phyloP scores from a whole-genome alignment of 805 yeast species.

The Komagataella populi region DNA sequence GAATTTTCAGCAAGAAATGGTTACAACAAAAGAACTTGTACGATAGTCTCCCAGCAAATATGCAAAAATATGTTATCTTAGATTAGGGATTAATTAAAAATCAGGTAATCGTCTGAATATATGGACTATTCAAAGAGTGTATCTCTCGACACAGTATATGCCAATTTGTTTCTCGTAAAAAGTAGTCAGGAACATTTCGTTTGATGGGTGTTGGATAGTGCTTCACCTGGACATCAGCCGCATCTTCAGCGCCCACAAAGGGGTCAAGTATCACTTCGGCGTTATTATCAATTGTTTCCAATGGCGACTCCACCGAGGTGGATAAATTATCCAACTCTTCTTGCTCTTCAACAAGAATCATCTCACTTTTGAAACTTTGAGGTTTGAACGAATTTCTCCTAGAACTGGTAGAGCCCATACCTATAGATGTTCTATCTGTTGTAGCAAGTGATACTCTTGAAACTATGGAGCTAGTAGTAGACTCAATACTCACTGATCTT shows the following conservation, averaged over 20 bases:
- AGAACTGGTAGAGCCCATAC: neutral
- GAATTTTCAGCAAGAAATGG: constrained; percentile 72
- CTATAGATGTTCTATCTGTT: neutral
- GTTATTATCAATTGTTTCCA: neutral
- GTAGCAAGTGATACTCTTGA: neutral
- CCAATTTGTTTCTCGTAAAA: constrained; percentile 74
- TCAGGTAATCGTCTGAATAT: constrained; percentile 17
- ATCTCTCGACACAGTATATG: constrained; percentile 75
- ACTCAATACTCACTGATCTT: neutral
- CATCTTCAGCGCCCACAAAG: neutral
- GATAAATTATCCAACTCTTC: neutral
- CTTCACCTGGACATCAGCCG: neutral
- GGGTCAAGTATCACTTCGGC: neutral
- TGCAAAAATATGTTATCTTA: constrained; percentile 52
- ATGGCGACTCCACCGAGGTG: neutral
- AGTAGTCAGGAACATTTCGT: constrained; percentile 5
- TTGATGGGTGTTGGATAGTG: neutral
- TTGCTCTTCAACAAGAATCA: constrained; percentile 1
- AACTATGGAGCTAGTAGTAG: neutral
- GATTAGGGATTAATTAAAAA: constrained; percentile 9
- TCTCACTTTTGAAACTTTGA: constrained; percentile 2
- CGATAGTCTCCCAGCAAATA: constrained; percentile 53
- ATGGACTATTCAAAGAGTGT: constrained; percentile 59
- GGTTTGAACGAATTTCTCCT: neutral
- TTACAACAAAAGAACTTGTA: constrained; percentile 54